Conservation (phyloP, 257 asterid species). For the Lycium barbarum region DNA sequence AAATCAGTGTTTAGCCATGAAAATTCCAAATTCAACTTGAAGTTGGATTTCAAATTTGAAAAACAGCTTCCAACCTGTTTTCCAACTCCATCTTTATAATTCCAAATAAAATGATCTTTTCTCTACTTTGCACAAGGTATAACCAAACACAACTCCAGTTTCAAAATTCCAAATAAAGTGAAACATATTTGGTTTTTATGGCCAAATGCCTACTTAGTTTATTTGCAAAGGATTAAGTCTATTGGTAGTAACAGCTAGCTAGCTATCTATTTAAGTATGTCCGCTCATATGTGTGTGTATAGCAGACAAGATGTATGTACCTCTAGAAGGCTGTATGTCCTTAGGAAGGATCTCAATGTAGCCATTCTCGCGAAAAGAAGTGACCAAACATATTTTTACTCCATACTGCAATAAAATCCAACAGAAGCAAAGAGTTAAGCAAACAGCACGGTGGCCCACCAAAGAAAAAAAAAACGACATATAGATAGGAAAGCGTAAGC, state of each 20-base stretch:
- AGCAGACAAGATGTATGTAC: conserved; percentile 41
- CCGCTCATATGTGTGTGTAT: not conserved
- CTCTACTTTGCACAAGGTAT: too few species aligned
- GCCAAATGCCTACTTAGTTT: not conserved
- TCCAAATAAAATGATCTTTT: too few species aligned
- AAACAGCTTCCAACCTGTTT: too few species aligned
- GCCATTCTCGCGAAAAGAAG: conserved; percentile 81
- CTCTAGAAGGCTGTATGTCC: conserved; percentile 60
- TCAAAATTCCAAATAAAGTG: too few species aligned
- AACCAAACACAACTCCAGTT: too few species aligned
- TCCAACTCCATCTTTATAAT: too few species aligned
- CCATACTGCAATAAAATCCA: conserved; percentile 57
- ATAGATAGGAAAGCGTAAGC: not conserved
- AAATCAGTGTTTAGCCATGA: too few species aligned
- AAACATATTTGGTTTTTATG: too few species aligned
- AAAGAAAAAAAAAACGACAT: not conserved
- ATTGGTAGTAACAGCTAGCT: not conserved
- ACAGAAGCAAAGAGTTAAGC: not conserved
- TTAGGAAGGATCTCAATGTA: conserved; percentile 91
- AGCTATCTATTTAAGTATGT: not conserved
- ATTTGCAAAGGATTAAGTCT: conserved; percentile 4
- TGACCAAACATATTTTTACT: conserved; percentile 84
- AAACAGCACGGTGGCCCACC: not conserved
- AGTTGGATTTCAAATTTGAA: too few species aligned
- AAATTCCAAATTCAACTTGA: too few species aligned